These are phyloP conservation scores for Naganishia albida DNA, from an alignment of 1,284 basidiomycete species.

Conservation along the genomic window DNA sequence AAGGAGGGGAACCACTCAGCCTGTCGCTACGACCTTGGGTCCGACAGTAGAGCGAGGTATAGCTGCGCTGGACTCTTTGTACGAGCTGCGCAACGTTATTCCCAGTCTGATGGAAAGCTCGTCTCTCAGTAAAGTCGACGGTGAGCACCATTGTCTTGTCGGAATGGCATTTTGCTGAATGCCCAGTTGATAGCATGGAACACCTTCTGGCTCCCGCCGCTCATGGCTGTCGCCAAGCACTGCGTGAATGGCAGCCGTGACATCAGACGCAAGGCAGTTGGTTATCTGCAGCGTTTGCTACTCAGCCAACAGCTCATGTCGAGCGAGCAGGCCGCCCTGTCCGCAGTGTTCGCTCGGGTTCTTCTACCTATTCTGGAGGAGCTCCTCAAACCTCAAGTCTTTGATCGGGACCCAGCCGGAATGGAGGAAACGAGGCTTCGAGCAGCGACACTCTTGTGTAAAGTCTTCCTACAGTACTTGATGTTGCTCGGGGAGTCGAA, in stretches of 20 bases:
- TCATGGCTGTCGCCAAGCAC: constrained; percentile 77
- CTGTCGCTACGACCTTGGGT: constrained; percentile 56
- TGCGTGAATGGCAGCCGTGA: constrained; percentile 81
- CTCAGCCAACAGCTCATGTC: constrained; percentile 73
- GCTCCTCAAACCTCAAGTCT: constrained; percentile 79
- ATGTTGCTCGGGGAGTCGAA: constrained; percentile 68
- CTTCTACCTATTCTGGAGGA: constrained; percentile 93
- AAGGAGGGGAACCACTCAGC: constrained; percentile 39
- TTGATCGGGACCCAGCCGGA: constrained; percentile 75
- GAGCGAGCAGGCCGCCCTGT: constrained; percentile 64
- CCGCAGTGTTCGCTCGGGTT: constrained; percentile 83
- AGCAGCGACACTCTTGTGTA: constrained; percentile 85
- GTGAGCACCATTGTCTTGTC: constrained; percentile 36
- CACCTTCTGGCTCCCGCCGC: constrained; percentile 74
- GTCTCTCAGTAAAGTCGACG: constrained; percentile 40
- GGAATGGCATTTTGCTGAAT: constrained; percentile 4
- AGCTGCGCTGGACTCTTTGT: constrained; percentile 77
- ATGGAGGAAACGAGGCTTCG: constrained; percentile 87
- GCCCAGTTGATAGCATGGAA: constrained; percentile 67
- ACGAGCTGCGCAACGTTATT: constrained; percentile 68
- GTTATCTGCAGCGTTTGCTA: constrained; percentile 81
- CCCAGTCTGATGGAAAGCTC: constrained; percentile 61
- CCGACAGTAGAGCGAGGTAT: constrained; percentile 75
- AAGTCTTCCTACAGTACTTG: constrained; percentile 92
- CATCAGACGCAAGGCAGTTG: constrained; percentile 79